Evolutionary conservation across 148 eudicot species (phyloP), one percentile per base, ranked within the genome.

Genomic region (Talinum fruticosum): DNA sequence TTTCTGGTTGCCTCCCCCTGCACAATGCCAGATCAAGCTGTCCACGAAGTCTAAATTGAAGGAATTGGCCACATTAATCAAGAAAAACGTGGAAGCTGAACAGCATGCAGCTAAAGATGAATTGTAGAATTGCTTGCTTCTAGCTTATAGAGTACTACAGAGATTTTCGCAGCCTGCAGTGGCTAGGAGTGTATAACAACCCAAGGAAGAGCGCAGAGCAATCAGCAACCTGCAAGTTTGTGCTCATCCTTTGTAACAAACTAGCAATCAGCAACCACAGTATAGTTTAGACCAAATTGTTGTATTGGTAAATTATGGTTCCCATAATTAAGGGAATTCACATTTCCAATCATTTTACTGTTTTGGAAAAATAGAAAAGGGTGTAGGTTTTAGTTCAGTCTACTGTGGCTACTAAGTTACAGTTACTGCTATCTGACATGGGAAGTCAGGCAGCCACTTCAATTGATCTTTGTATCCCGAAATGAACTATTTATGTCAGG

Each of bases 21-120:
- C 24, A 26, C n/a, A 64, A 44, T 68, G 24, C 72, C 92, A 94
- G 98, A 80, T 90, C 59, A 88, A 79, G 70, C 77, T 94, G 54
- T 81, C 96, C 23, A 79, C 89, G 2, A 94, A 92, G 57, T 90
- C 97, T 24, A 83, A 88, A 78, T 80, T 86, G 81, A 94, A 92
- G 90, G 93, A 92, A 14, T 83, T 92, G 88, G 98, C 93, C 15
- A 81, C 86, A 24, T 88, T 89, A 18, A 86, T 94, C 81, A 94
- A 92, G 87, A 89, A 88, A 82, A 80, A 85, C 35, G 84, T 88
- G 29, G 89, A 88, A 86, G 82, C 76, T 37, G 87, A 83, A 82
- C 84, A 79, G 44, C 61, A 80, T 23, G 54, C 26, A 35, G 74
- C 81, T 37, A 90, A 87, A 85, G 98, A 94, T 64, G 98, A 94